These are phyloP conservation scores for Phytophthora brassicae DNA, from an alignment of 352 stramenopile species.

Conservation along the genomic window DNA sequence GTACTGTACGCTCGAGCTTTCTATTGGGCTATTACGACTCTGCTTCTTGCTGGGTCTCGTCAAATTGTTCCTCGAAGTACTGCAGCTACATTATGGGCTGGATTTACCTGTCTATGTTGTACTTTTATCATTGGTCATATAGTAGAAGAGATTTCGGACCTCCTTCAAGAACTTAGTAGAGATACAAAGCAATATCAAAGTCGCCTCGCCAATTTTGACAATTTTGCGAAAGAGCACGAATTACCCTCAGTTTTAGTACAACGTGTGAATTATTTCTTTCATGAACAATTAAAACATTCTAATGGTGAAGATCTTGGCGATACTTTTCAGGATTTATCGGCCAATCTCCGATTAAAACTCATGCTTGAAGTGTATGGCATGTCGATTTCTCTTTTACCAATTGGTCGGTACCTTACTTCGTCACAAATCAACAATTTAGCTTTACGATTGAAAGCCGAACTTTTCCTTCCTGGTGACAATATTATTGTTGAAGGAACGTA, in stretches of 20 bases:
- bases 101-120: constrained; percentile 54
- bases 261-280: constrained; percentile 65
- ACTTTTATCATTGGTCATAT: constrained; percentile 81
- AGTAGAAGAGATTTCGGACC: constrained; percentile 69
- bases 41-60: constrained; percentile 57
- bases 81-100: constrained; percentile 58
- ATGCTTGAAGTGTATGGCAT: constrained; percentile 74
- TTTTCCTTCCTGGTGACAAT: constrained; percentile 72
- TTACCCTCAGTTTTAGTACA: constrained; percentile 45
- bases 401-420: constrained; percentile 56
- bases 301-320: constrained; percentile 47
- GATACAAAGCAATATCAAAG: constrained; percentile 71
- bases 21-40: constrained; percentile 72
- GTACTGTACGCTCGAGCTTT: constrained; percentile 65
- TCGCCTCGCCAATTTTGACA: constrained; percentile 71
- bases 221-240: constrained; percentile 65
- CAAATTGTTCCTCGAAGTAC: constrained; percentile 52
- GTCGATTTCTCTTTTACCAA: constrained; percentile 46
- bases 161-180: constrained; percentile 76
- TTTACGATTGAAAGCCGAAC: constrained; percentile 53
- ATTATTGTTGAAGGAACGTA: constrained; percentile 64
- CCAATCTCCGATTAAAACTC: constrained; percentile 70
- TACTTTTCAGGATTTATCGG: constrained; percentile 60
- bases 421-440: constrained; percentile 72
- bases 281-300: constrained; percentile 53